Percentiles rank a stretch among this genome's conserved stretches.
Evolutionary conservation across 345 rosid species (phyloP).

Genomic region (Atalantia buxifolia): DNA sequence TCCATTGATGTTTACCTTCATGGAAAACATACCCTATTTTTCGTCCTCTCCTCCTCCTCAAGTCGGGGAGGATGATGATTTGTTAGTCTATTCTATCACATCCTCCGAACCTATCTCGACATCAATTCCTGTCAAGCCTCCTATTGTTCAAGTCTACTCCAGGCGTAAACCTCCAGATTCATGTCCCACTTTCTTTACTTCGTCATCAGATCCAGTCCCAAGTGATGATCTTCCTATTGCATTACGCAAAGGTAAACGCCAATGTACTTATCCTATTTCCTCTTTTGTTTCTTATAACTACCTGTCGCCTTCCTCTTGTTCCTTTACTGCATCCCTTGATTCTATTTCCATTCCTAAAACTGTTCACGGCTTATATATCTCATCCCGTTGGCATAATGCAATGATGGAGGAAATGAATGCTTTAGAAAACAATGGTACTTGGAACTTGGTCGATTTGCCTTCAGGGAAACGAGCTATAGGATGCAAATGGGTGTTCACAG

Average conservation of each 20-base stretch:
- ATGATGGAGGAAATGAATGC: not conserved
- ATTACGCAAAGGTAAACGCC: not conserved
- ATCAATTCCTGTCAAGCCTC: not conserved
- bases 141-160: too few species aligned
- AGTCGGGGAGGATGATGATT: not conserved
- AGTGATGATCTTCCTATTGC: not conserved
- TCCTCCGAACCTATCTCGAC: too few species aligned
- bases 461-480: not conserved
- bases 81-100: not conserved
- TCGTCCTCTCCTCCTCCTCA: fast-evolving
- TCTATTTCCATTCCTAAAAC: not conserved
- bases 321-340: not conserved
- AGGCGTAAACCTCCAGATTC: not conserved
- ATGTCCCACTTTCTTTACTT: not conserved
- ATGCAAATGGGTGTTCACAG: not conserved
- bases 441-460: not conserved
- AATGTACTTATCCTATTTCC: not conserved
- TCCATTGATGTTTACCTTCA: not conserved
- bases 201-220: not conserved
- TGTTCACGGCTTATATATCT: not conserved
- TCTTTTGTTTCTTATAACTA: not conserved
- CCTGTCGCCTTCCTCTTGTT: not conserved
- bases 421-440: not conserved
- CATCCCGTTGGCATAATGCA: not conserved
- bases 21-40: not conserved